Evolutionary conservation across 352 stramenopile species (phyloP).

Genomic region (Phytophthora pinifolia): DNA sequence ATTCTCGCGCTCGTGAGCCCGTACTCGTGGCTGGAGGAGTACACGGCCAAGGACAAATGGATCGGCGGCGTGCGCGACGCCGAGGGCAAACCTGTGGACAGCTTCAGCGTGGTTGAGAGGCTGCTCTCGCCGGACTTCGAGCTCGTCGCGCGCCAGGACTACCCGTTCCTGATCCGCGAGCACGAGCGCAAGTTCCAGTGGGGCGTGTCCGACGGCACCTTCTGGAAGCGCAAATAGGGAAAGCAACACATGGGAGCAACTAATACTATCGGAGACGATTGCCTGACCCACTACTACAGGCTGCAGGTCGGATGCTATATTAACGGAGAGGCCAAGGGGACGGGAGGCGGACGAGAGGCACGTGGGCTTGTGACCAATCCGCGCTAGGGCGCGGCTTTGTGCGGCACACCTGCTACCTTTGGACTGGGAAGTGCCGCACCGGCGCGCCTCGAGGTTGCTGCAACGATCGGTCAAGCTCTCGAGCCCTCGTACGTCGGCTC

Average conservation of each 20-base stretch:
- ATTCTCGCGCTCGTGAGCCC: conserved; percentile 95
- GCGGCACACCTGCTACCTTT: conserved; percentile 34
- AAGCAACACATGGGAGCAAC: too few species aligned
- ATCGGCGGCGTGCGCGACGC: conserved; percentile 61
- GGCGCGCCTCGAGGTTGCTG: conserved; percentile 17
- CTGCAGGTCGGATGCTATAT: conserved; percentile 32
- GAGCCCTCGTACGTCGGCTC: conserved; percentile 3
- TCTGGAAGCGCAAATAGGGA: conserved; percentile 87
- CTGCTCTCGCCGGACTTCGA: conserved; percentile 70
- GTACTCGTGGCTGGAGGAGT: conserved; percentile 97
- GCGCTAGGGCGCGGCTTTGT: conserved; percentile 17
- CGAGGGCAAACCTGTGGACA: conserved; percentile 53
- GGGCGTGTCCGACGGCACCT: conserved; percentile 87
- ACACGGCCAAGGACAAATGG: conserved; percentile 92
- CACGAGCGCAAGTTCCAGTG: conserved; percentile 93
- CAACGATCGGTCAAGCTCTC: conserved; percentile 26
- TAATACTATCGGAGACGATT: conserved; percentile 26
- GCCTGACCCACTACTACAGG: conserved; percentile 26
- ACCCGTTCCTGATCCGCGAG: conserved; percentile 92
- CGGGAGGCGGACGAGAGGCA: conserved; percentile 16
- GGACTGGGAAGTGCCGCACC: conserved; percentile 26
- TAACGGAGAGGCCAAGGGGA: conserved; percentile 32
- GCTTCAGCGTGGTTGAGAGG: conserved; percentile 63
- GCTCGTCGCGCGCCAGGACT: conserved; percentile 77
- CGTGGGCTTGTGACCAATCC: conserved; percentile 19